phyloP scores from a whole-genome alignment of 306 rosid genomes.

The Malus asiatica region DNA sequence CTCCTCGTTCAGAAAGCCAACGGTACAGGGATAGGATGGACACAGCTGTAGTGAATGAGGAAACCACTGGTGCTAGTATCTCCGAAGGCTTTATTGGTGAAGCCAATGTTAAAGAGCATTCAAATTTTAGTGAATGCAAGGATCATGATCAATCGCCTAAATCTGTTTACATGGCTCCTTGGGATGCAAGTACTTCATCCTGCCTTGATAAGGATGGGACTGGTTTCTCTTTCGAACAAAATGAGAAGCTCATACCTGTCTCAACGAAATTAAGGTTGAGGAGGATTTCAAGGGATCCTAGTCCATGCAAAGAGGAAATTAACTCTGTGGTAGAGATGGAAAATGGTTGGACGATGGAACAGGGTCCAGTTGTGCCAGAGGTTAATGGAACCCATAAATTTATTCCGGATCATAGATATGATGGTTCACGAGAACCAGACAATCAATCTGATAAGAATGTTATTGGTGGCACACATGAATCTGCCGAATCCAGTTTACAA shows the following conservation, averaged over 20 bases:
- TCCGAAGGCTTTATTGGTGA: slow-evolving; percentile 30
- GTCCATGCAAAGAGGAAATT: slow-evolving; percentile 49
- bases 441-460: slow-evolving; percentile 26
- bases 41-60: slow-evolving; percentile 22
- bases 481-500: slow-evolving; percentile 29
- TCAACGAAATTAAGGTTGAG: slow-evolving; percentile 58
- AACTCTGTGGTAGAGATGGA: slow-evolving; percentile 30
- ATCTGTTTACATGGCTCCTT: slow-evolving; percentile 32
- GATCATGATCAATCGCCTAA: slow-evolving; percentile 37
- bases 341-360: slow-evolving; percentile 33
- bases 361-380: slow-evolving; percentile 24
- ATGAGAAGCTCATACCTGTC: slow-evolving; percentile 31
- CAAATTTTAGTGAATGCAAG: slow-evolving; percentile 27
- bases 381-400: slow-evolving; percentile 26
- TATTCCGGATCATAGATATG: slow-evolving; percentile 36
- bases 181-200: slow-evolving; percentile 26
- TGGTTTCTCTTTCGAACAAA: slow-evolving; percentile 39
- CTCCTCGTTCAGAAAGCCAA: slow-evolving; percentile 32
- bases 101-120: slow-evolving; percentile 29
- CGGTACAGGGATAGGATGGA: slow-evolving; percentile 26
- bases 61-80: slow-evolving; percentile 25
- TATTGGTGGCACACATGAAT: slow-evolving; percentile 24
- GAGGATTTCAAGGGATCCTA: slow-evolving; percentile 44
- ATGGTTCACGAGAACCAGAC: slow-evolving; percentile 37
- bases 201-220: slow-evolving; percentile 15